These are phyloP conservation scores for Podila minutissima DNA, from an alignment of 192 early-diverging fungal species.

Conservation along the genomic window DNA sequence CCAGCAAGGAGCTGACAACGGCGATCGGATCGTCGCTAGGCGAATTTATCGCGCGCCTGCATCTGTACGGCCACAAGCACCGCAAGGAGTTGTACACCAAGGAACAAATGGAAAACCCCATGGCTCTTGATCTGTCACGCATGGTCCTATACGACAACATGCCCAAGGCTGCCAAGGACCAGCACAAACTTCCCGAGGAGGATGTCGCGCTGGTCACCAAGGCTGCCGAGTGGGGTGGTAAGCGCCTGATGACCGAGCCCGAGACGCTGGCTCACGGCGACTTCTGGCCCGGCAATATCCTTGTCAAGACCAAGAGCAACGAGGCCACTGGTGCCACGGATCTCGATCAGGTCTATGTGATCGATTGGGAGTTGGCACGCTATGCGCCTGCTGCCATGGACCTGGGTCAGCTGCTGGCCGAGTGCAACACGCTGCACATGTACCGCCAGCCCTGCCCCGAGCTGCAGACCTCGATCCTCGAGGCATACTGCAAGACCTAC, in stretches of 20 bases:
- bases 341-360: conserved; percentile 28
- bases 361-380: conserved; percentile 53
- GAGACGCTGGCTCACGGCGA: conserved; percentile 52
- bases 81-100: conserved; percentile 34
- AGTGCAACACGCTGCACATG: conserved; percentile 36
- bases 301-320: conserved; percentile 8
- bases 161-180: conserved; percentile 20
- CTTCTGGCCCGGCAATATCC: conserved; percentile 53
- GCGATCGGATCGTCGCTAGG: conserved; percentile 44
- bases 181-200: conserved; percentile 25
- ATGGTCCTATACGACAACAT: conserved; percentile 40
- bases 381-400: conserved; percentile 51
- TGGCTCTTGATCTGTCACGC: conserved; percentile 29
- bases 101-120: conserved; percentile 24
- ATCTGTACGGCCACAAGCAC: conserved; percentile 29
- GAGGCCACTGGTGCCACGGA: conserved; percentile 11
- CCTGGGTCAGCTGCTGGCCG: conserved; percentile 50
- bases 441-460: conserved; percentile 49
- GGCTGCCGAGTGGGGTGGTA: conserved; percentile 44
- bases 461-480: conserved; percentile 35
- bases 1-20: conserved; percentile 24
- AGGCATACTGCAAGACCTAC: conserved; percentile 36
- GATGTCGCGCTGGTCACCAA: conserved; percentile 23
- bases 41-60: conserved; percentile 50
- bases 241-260: conserved; percentile 44